Base-by-base conservation (phyloP, 306 rosid species). In the Trichosanthes truncata region DNA sequence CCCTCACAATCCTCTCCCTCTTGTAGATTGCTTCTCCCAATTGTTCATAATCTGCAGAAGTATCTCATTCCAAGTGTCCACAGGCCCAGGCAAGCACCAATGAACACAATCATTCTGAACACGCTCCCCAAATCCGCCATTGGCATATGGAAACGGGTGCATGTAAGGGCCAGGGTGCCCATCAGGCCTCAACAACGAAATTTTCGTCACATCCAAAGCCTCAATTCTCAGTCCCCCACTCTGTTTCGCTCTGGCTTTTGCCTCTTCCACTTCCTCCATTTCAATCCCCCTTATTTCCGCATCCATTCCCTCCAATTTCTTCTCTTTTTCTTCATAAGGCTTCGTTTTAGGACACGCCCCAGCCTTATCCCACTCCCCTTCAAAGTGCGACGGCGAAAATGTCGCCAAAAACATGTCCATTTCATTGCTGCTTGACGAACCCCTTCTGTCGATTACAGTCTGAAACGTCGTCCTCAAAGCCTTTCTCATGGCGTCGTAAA, bases 91-190 rank as follows among this genome's bases (percentile, higher is more conserved):
- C 84, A 94, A 81, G 82, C 98, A 94, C 98, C 98, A 94, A 83
- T 94, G 98, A 57, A 92, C 94, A 84, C 98, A 94, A 73, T 94
- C 97, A 81, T 92, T 94, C 36, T 92, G 98, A 4, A 94, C 89
- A 6, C 82, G 87, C 41, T 92, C 97, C 40, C 41, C 60, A n/a
- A 85, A 79, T 18, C 94, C 79, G 20, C 93, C 91, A 81, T 92
- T 80, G 38, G 85, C 88, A 86, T 88, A 88, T 12, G 98, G 98
- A 82, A 84, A 88, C 26, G 94, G 92, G 53, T 92, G 35, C 98
- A 94, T 94, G 21, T 91, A 94, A 76, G 96, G 91, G 41, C 98
- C 98, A 0, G 98, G 98, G 40, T 94, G 98, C 21, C 97, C 97
- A 82, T 94, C 98, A 2, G 96, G 92, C 57, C 98, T 87, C 95